These are phyloP conservation scores for Glycine tomentella DNA, from an alignment of 306 rosid genomes.

Conservation along the genomic window DNA sequence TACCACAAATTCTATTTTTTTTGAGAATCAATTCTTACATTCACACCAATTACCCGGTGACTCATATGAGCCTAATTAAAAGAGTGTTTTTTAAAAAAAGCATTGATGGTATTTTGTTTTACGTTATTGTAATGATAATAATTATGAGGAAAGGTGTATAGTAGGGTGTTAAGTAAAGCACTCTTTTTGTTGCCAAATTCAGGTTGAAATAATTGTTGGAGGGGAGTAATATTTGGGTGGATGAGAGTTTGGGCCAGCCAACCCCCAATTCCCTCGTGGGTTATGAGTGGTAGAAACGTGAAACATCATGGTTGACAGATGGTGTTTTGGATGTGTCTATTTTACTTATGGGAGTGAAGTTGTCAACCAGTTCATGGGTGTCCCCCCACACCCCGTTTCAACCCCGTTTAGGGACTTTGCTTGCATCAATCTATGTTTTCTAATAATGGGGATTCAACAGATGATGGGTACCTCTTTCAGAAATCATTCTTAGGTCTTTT, in stretches of 20 bases:
- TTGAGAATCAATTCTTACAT: constrained; percentile 21
- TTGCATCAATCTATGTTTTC: constrained; percentile 38
- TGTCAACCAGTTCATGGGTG: constrained; percentile 36
- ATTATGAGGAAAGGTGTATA: constrained; percentile 49
- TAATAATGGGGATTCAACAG: constrained; percentile 30
- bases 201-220: constrained; percentile 51
- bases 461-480: too few species aligned
- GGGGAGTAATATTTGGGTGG: constrained; percentile 21
- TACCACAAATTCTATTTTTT: constrained; percentile 1
- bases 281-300: constrained; percentile 82
- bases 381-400: constrained; percentile 34
- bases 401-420: constrained; percentile 29
- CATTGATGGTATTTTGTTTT: constrained; percentile 62
- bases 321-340: constrained; percentile 56
- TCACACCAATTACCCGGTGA: constrained; percentile 12
- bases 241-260: constrained; percentile 57
- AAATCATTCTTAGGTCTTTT: too few species aligned
- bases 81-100: neutral
- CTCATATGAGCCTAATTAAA: neutral
- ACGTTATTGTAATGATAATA: constrained; percentile 57
- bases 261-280: constrained; percentile 44
- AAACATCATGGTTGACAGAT: constrained; percentile 69
- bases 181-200: constrained; percentile 44
- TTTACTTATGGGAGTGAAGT: constrained; percentile 1
- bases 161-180: constrained; percentile 51